These are phyloP conservation scores for Aspergillus sclerotioniger DNA, from an alignment of 495 filamentous ascomycete genomes.

Conservation along the genomic window DNA sequence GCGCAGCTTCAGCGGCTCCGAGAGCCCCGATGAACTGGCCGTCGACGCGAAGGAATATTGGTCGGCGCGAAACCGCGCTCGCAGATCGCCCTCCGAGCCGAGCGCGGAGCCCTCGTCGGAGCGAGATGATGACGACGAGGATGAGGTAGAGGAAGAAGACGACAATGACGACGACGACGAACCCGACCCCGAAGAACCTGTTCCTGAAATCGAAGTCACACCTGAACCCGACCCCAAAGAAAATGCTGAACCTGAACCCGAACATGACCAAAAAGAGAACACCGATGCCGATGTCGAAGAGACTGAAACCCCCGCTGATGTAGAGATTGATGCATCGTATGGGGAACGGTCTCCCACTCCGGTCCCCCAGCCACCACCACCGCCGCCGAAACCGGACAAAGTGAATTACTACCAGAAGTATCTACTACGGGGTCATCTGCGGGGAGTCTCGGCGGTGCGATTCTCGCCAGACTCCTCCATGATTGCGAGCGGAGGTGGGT, in stretches of 20 bases:
- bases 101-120: constrained; percentile 11
- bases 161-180: constrained; percentile 7
- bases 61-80: constrained; percentile 34
- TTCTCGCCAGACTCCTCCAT: constrained; percentile 86
- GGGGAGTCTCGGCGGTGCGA: constrained; percentile 78
- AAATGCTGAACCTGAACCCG: neutral
- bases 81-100: constrained; percentile 23
- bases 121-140: constrained; percentile 1
- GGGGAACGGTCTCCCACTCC: constrained; percentile 34
- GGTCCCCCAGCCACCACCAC: constrained; percentile 36
- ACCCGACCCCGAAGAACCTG: constrained; percentile 1
- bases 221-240: neutral
- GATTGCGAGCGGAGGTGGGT: constrained; percentile 82
- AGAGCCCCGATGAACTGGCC: constrained; percentile 47
- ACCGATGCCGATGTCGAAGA: constrained; percentile 14
- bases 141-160: neutral
- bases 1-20: constrained; percentile 33
- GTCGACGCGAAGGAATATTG: constrained; percentile 43
- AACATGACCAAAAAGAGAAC: neutral
- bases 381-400: constrained; percentile 42
- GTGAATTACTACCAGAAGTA: constrained; percentile 61
- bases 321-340: constrained; percentile 10
- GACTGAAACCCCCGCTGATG: constrained; percentile 12
- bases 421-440: constrained; percentile 70
- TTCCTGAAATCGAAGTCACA: too few species aligned